Evolutionary conservation across 140 eudicot genomes (phyloP).

Genomic region (Senecio squalidus): DNA sequence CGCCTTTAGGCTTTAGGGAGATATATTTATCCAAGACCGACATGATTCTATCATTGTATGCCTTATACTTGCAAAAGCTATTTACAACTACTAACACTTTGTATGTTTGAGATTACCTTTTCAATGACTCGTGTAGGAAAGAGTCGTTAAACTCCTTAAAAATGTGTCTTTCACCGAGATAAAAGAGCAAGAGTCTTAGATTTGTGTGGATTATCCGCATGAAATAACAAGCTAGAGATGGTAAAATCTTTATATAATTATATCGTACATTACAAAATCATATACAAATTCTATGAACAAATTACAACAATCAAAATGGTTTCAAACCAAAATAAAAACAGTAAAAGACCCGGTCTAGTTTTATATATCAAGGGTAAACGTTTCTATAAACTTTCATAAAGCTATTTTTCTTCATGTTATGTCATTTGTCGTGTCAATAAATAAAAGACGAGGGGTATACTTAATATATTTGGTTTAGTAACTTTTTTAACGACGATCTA

Average conservation of each 20-base stretch:
- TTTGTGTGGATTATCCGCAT: neutral
- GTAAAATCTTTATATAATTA: neutral
- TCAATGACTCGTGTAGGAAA: neutral
- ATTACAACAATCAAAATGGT: slow-evolving; percentile 10
- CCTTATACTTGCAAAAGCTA: too few relatives aligned
- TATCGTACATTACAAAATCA: slow-evolving; percentile 3
- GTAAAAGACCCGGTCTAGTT: neutral
- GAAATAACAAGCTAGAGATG: neutral
- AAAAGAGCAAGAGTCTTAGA: neutral
- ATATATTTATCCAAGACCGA: too few relatives aligned
- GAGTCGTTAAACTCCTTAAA: neutral
- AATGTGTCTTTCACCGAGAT: neutral
- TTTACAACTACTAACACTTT: neutral
- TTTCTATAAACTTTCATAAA: neutral
- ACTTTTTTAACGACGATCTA: slow-evolving; percentile 4
- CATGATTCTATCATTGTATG: too few relatives aligned
- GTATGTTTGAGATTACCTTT: neutral
- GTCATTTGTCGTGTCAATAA: slow-evolving; percentile 6
- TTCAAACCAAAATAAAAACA: slow-evolving; percentile 2
- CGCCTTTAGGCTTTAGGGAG: too few relatives aligned
- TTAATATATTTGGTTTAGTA: neutral
- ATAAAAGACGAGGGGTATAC: slow-evolving; percentile 6
- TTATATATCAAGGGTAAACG: neutral
- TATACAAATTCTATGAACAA: slow-evolving; percentile 2
- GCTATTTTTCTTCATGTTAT: neutral